Conservation (phyloP, 805 yeast genomes). For the Candida fluviatilis region DNA sequence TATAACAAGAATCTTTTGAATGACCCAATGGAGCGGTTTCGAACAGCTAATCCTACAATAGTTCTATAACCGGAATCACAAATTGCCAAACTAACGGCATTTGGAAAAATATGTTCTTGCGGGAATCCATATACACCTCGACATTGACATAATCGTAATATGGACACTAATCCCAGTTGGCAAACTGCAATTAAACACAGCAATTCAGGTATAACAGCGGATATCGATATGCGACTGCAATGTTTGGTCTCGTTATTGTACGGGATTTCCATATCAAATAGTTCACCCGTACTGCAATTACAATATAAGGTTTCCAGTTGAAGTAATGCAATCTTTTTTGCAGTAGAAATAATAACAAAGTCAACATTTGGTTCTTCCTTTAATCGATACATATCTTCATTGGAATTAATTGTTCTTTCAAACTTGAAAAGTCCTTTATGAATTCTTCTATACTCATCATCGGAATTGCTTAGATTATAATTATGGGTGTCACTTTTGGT, state of each 20-base stretch:
- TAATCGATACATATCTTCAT: not conserved
- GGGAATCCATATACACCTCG: conserved; percentile 39
- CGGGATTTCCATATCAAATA: conserved; percentile 38
- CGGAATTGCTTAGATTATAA: conserved; percentile 19
- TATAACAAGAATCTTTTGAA: conserved; percentile 27
- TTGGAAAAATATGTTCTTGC: conserved; percentile 40
- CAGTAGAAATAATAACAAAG: conserved; percentile 39
- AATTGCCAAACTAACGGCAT: conserved; percentile 23
- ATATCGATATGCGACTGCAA: conserved; percentile 33
- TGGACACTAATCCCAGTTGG: conserved; percentile 35
- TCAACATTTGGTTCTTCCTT: not conserved
- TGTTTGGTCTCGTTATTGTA: conserved; percentile 30
- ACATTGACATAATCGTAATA: conserved; percentile 33
- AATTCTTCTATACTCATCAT: conserved; percentile 33
- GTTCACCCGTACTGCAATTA: conserved; percentile 40
- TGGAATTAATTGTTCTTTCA: not conserved
- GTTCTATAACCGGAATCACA: conserved; percentile 28
- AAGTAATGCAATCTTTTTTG: conserved; percentile 41
- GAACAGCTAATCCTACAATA: conserved; percentile 27
- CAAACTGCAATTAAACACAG: conserved; percentile 30
- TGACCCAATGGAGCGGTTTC: conserved; percentile 19
- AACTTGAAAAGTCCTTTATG: conserved; percentile 17
- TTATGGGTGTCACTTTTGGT: conserved; percentile 5
- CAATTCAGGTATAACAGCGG: conserved; percentile 31
- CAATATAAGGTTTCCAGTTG: conserved; percentile 44